Evolutionary conservation across 345 rosid genomes (phyloP), one percentile per base, ranked within the genome.

Genomic region (Gossypium mustelinum): DNA sequence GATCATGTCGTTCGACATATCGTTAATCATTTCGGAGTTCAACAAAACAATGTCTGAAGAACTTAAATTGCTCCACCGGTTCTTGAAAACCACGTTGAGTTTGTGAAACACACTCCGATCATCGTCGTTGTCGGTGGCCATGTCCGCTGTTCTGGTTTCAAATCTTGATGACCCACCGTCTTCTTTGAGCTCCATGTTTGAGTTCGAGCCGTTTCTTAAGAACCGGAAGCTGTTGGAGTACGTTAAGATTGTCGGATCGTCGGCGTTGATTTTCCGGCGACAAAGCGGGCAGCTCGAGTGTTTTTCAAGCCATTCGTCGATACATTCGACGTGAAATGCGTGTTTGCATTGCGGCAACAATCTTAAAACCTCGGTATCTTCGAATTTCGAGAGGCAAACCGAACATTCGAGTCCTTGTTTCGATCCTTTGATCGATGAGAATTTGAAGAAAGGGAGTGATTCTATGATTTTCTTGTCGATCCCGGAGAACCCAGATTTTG

Each of bases 281-380:
- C 98, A 94, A 2, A 94, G 86, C 22, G 98, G 98, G 71, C 98
- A 94, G 73, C 95, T 90, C 0, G 98, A 92, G 81, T 94, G 94
- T 63, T 79, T 84, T 75, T 91, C 98, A 22, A 94, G 97, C 98
- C 98, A 92, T 73, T 79, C 87, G 75, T 94, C 98, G 29, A 94
- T 88, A 20, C 97, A 94, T 73, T 83, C 82, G n/a, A 92, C 84
- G 79, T 94, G 97, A 55, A 94, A 94, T 17, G 93, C 98, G 73
- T 94, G 98, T 55, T 87, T 82, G 81, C 98, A 92, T 58, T 85
- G 83, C 4, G 98, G 98, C 78, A 94, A 78, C 76, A 92, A 64
- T 73, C 97, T 70, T 3, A 94, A 85, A 60, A 91, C 81, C 76
- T 94, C 97, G 0, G 80, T 70, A 12, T 89, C 94, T 78, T 92